Evolutionary conservation across 2,329 filamentous ascomycete species (phyloP).

Genomic region (Dactylellina leptospora): DNA sequence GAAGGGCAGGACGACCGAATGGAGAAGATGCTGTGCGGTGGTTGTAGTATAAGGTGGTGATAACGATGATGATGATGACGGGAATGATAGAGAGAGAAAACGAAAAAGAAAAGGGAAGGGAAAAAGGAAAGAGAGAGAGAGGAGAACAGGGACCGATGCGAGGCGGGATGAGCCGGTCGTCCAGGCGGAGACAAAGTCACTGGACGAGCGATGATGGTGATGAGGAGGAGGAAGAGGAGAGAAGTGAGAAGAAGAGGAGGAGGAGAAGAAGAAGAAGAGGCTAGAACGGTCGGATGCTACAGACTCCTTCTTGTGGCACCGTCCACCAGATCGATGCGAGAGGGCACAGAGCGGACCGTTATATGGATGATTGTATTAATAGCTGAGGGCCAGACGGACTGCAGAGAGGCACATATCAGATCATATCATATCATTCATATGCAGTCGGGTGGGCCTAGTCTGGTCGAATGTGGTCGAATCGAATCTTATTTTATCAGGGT

Average conservation of each 20-base stretch:
- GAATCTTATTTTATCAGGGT: no score
- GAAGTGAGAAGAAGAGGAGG: no score
- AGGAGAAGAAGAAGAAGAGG: constrained; percentile 6
- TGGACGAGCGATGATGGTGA: no score
- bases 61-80: background rate
- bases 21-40: no score
- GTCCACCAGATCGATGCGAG: constrained; percentile 10
- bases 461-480: no score
- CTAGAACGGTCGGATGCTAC: constrained; percentile 42
- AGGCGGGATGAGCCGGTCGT: background rate
- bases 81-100: constrained; percentile 34
- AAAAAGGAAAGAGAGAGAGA: background rate
- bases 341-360: background rate
- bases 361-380: background rate
- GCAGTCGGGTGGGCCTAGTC: no score
- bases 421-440: no score
- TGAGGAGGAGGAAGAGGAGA: no score
- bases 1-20: no score
- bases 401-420: no score
- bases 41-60: constrained; percentile 2
- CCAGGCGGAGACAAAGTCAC: background rate
- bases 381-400: no score
- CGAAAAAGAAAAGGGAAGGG: background rate
- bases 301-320: constrained; percentile 46
- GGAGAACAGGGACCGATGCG: background rate